Conservation (phyloP, 1,284 basidiomycete genomes). For the Porphyrellus sp. region DNA sequence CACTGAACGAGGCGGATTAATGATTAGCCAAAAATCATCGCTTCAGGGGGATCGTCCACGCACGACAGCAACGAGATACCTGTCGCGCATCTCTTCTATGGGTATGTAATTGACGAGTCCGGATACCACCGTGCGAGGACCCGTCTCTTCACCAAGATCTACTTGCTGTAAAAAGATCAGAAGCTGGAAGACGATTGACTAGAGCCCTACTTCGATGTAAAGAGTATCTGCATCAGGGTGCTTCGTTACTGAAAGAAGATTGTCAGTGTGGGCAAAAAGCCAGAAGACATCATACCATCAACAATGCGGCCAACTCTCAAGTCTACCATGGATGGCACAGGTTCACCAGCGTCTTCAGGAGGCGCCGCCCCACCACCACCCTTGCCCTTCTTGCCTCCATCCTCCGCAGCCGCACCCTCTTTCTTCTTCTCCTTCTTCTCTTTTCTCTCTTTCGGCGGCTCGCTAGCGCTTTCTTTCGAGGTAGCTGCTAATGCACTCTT, state of each 20-base stretch:
- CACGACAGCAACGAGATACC: constrained; percentile 83
- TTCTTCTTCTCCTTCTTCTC: constrained; percentile 50
- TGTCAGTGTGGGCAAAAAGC: constrained; percentile 1
- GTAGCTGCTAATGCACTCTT: constrained; percentile 28
- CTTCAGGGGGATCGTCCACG: constrained; percentile 28
- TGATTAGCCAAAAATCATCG: neutral
- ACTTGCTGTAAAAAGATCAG: constrained; percentile 63
- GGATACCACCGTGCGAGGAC: constrained; percentile 91
- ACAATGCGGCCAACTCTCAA: constrained; percentile 88
- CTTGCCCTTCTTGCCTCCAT: constrained; percentile 46
- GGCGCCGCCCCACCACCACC: constrained; percentile 39
- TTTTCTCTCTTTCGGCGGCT: constrained; percentile 41
- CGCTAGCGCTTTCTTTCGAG: constrained; percentile 32
- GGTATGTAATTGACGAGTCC: constrained; percentile 94
- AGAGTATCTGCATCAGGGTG: constrained; percentile 94
- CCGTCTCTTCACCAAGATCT: constrained; percentile 90
- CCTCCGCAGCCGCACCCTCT: constrained; percentile 44
- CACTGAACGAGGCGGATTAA: constrained; percentile 47
- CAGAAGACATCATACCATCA: constrained; percentile 59
- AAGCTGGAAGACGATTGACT: neutral
- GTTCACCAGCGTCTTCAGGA: constrained; percentile 68
- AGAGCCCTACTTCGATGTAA: constrained; percentile 73
- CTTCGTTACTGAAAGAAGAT: constrained; percentile 64
- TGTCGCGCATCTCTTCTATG: constrained; percentile 88
- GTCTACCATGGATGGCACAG: constrained; percentile 91